phyloP scores from a whole-genome alignment of 352 stramenopile species.

The Phytophthora agathidicida region DNA sequence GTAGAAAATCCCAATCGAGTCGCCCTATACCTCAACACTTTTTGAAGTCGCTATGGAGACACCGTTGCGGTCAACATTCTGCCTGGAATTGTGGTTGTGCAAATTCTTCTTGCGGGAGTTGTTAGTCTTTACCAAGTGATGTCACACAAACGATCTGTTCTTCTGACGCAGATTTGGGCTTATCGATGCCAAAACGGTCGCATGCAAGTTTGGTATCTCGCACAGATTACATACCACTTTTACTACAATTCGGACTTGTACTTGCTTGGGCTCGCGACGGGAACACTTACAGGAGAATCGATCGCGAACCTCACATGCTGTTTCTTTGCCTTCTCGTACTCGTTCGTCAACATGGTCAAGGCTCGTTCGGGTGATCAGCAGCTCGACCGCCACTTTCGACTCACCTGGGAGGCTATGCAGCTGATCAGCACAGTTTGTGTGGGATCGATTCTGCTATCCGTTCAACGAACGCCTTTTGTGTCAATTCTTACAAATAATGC shows the following conservation, averaged over 20 bases:
- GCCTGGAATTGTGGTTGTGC: slow-evolving; percentile 11
- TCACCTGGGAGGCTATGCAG: slow-evolving; percentile 20
- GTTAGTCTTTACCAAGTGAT: slow-evolving; percentile 23
- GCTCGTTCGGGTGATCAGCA: slow-evolving; percentile 21
- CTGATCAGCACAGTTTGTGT: slow-evolving; percentile 1
- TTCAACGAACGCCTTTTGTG: slow-evolving; percentile 5
- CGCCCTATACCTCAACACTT: slow-evolving; percentile 6
- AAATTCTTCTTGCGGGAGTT: slow-evolving; percentile 16
- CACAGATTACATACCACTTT: slow-evolving; percentile 28
- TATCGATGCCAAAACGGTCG: slow-evolving; percentile 30
- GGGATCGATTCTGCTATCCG: not conserved
- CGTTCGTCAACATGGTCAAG: slow-evolving; percentile 16
- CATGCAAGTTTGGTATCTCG: slow-evolving; percentile 24
- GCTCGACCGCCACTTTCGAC: slow-evolving; percentile 18
- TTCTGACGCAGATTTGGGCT: slow-evolving; percentile 32
- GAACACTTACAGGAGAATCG: slow-evolving; percentile 18
- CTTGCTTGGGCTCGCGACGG: slow-evolving; percentile 22
- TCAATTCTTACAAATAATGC: slow-evolving; percentile 9
- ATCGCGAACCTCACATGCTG: slow-evolving; percentile 29
- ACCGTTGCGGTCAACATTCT: slow-evolving; percentile 4
- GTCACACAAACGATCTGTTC: slow-evolving; percentile 17
- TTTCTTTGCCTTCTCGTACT: slow-evolving; percentile 22
- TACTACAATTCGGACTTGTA: slow-evolving; percentile 26
- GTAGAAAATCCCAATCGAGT: not conserved
- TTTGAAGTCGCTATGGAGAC: slow-evolving; percentile 11